Evolutionary conservation across 768 basidiomycete genomes (phyloP).

Genomic region (Boletus bicolor): DNA sequence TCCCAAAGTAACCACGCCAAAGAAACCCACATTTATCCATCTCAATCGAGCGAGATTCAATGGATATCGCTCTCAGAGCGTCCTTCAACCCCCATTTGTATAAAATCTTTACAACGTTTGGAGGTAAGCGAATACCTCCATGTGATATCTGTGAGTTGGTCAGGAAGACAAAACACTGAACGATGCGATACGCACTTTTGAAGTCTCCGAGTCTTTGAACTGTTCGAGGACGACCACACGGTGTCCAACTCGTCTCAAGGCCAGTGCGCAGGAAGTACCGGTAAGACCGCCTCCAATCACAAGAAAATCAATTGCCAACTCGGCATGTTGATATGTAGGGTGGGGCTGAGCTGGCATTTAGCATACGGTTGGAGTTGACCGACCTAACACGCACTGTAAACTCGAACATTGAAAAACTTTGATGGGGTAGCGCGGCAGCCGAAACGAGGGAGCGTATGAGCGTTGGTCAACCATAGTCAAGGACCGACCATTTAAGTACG

Average conservation of each 20-base stretch:
- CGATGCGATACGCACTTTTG: constrained; percentile 27
- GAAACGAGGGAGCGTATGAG: background rate
- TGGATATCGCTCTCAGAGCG: constrained; percentile 35
- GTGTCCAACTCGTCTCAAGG: constrained; percentile 56
- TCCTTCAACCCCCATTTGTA: constrained; percentile 54
- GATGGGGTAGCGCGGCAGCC: background rate
- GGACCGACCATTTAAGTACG: constrained; percentile 11
- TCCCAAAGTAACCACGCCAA: background rate
- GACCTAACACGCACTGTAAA: constrained; percentile 7
- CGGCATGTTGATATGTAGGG: constrained; percentile 11
- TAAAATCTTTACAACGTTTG: constrained; percentile 56
- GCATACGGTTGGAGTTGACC: background rate
- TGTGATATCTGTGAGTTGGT: constrained; percentile 27
- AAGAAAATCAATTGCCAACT: constrained; percentile 36
- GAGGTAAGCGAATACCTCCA: constrained; percentile 48
- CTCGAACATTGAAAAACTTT: constrained; percentile 11
- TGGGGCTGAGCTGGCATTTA: constrained; percentile 12
- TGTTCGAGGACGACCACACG: constrained; percentile 56
- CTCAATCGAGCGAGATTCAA: constrained; percentile 20
- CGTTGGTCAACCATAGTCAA: background rate
- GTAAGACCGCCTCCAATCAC: constrained; percentile 53
- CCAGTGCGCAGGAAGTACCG: constrained; percentile 55
- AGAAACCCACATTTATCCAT: constrained; percentile 28
- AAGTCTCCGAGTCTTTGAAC: constrained; percentile 37
- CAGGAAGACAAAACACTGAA: background rate